These are phyloP conservation scores for Metschnikowia arizonensis DNA, from an alignment of 805 yeast genomes.

Conservation along the genomic window DNA sequence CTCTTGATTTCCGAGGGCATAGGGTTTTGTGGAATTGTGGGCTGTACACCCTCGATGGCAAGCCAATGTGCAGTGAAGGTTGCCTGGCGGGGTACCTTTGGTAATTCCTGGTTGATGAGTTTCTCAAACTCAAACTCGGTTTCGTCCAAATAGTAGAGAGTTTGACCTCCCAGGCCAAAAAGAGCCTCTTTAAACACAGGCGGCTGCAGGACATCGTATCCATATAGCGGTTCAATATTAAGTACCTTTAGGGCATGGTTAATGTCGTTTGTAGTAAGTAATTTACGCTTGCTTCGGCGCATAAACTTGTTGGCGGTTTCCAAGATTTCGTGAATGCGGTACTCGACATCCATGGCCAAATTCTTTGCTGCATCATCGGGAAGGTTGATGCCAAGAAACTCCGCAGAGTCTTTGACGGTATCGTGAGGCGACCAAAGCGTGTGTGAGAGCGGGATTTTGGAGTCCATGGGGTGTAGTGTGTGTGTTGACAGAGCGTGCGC, in stretches of 20 bases:
- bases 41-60: slow-evolving; percentile 98
- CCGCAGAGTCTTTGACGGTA: slow-evolving; percentile 95
- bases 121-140: slow-evolving; percentile 92
- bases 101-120: slow-evolving; percentile 87
- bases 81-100: slow-evolving; percentile 89
- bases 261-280: slow-evolving; percentile 76
- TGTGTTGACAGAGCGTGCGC: slow-evolving; percentile 1
- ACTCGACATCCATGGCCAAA: slow-evolving; percentile 98
- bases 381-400: slow-evolving; percentile 75
- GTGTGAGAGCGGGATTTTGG: slow-evolving; percentile 65
- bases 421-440: slow-evolving; percentile 97
- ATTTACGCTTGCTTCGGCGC: slow-evolving; percentile 86
- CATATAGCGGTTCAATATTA: slow-evolving; percentile 92
- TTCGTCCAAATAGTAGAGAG: slow-evolving; percentile 88
- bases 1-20: slow-evolving; percentile 71
- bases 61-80: slow-evolving; percentile 96
- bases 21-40: slow-evolving; percentile 96
- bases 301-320: slow-evolving; percentile 96
- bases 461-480: slow-evolving; percentile 4
- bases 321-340: slow-evolving; percentile 88
- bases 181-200: slow-evolving; percentile 81
- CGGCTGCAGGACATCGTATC: slow-evolving; percentile 71
- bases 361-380: slow-evolving; percentile 93
- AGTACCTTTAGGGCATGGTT: slow-evolving; percentile 76
- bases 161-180: slow-evolving; percentile 83